phyloP scores from a whole-genome alignment of 257 asterid species.

The Coffea canephora region DNA sequence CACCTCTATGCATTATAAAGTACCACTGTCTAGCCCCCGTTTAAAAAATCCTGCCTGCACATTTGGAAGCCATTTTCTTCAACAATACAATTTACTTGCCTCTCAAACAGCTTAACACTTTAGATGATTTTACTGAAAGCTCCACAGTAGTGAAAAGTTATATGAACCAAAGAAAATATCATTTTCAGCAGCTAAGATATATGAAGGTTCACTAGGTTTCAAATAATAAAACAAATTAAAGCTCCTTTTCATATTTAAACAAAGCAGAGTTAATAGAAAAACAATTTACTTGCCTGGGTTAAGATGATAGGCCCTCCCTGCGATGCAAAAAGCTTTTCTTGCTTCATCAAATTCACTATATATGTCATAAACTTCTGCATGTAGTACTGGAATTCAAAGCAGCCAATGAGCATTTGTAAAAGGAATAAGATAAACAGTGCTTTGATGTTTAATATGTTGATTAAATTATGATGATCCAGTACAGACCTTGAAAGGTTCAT shows the following conservation, averaged over 20 bases:
- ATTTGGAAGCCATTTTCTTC: not conserved
- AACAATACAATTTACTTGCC: not conserved
- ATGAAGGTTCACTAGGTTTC: not conserved
- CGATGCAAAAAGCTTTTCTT: conserved; percentile 74
- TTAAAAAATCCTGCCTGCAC: not conserved
- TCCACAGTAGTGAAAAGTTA: not conserved
- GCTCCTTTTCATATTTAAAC: not conserved
- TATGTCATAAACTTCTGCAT: conserved; percentile 74
- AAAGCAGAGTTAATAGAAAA: not conserved
- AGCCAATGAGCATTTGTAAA: conserved; percentile 12
- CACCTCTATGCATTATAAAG: not conserved
- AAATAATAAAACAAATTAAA: not conserved
- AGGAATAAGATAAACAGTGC: not conserved
- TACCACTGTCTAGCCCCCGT: not conserved
- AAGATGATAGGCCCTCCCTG: conserved; percentile 91
- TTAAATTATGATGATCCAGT: not conserved
- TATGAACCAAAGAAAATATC: not conserved
- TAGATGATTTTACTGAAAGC: not conserved
- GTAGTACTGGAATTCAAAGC: conserved; percentile 52
- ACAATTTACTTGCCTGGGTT: conserved; percentile 61
- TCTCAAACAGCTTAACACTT: not conserved
- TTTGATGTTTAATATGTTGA: not conserved
- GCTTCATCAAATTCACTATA: conserved; percentile 77
- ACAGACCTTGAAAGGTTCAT: conserved; percentile 72
- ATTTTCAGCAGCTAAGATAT: not conserved